Percentiles rank a stretch among this genome's conserved stretches.
phyloP scores from a whole-genome alignment of 192 early-diverging fungal species.

The Lunasporangiospora selenospora region DNA sequence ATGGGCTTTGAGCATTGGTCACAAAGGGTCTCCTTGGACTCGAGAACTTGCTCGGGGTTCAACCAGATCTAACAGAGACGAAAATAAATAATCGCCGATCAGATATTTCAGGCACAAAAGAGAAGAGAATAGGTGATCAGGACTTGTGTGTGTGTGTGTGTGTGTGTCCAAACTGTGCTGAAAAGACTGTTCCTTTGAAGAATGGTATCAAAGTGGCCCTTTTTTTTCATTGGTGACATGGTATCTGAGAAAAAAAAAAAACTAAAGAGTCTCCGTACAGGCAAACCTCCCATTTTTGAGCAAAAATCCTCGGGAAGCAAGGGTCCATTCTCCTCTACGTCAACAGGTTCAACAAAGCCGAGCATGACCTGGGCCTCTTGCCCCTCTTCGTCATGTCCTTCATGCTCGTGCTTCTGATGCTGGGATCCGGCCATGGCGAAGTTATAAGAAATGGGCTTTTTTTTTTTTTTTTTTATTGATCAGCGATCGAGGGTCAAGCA shows the following conservation, averaged over 20 bases:
- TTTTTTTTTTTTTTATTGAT: too few species aligned
- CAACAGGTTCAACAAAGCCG: conserved; percentile 77
- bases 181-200: conserved; percentile 1
- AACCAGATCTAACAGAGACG: conserved; percentile 74
- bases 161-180: background rate
- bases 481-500: too few species aligned
- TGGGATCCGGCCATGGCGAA: too few species aligned
- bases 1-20: conserved; percentile 77
- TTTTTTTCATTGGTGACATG: background rate
- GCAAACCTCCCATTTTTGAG: conserved; percentile 88
- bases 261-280: too few species aligned
- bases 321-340: conserved; percentile 54
- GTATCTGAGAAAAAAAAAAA: background rate
- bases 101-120: background rate
- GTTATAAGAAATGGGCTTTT: too few species aligned
- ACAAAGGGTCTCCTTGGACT: conserved; percentile 67
- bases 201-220: background rate
- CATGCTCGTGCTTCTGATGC: too few species aligned
- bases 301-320: conserved; percentile 71
- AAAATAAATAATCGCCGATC: conserved; percentile 1
- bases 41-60: conserved; percentile 71
- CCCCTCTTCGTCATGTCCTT: conserved; percentile 1
- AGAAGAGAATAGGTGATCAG: background rate
- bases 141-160: background rate
- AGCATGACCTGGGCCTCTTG: conserved; percentile 53